Base-by-base conservation (phyloP, 768 basidiomycete genomes). In the Leccinum obscurum region DNA sequence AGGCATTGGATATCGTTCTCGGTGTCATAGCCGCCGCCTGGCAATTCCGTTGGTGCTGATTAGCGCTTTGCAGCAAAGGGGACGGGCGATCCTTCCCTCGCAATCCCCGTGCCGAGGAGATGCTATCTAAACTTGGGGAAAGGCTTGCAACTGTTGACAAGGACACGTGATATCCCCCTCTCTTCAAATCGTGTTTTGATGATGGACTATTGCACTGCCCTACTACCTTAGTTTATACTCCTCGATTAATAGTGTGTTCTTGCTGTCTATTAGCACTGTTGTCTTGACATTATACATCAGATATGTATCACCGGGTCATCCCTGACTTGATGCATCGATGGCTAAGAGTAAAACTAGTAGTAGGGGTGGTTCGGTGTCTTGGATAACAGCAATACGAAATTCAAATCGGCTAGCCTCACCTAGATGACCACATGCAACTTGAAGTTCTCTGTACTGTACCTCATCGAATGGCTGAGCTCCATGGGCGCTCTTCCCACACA, bases 81-180 rank as follows among this genome's bases (percentile, higher is more conserved):
- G 85, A 91, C 69, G 92, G 92, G 4, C 79, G 76, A 69, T 77
- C 73, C 17, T 93, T 88, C 67, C 85, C 86, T 17, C 83, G 83
- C 49, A 91, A 90, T 71, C 84, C 87, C 1, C 80, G 78, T 51
- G 80, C 89, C 22, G 86, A 91, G 50, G 83, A 82, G 52, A 78
- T 87, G 77, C 76, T 93, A 32, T 80, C 80, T n/a, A 80, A 81
- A 54, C 78, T 93, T 24, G 91, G 89, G 13, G 73, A 68, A 32
- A 85, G 84, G 58, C 77, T 93, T 34, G 82, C 83, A 15, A 81
- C 83, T 58, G 76, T 75, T 24, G 88, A 90, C 68, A 78, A 79
- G 67, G 74, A 83, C 44, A 71, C 71, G 55, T 83, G 63, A 72
- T 59, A 14, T 3, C n/a, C 2, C 22, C 30, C 17, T 28, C 49